Base-by-base conservation (phyloP, 140 eudicot genomes). In the Anethum foeniculum region DNA sequence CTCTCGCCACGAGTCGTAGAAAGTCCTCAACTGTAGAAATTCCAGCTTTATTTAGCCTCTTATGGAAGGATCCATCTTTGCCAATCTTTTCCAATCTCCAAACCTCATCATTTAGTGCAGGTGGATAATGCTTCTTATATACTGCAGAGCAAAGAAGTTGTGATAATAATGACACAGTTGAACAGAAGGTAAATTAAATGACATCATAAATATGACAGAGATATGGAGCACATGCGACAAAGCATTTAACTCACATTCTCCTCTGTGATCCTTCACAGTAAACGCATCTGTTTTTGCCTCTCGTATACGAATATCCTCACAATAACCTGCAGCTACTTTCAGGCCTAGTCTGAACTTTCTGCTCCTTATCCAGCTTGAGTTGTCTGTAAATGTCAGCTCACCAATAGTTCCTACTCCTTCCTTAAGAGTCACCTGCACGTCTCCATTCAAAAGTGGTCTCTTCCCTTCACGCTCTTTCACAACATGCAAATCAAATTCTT, bases 11-110 rank as follows among this genome's bases (percentile, higher is more conserved):
- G 56, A 88, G 92, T 16, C 98, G 90, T 81, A 96, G 90, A 86
- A 96, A 96, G 85, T 96, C 97, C 88, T 96, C 99, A 3, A 96
- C 99, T 21, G 84, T 84, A 78, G 1, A 68, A 71, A 96, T 88
- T 23, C 97, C 97, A 52, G 98, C 85, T 88, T 89, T 90, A 82
- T 86, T 93, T 27, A 96, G 96, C 88, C 96, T 93, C 91, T 91
- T 96, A 83, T 96, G 99, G 83, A 96, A 96, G 5, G 99, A 92
- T 67, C 99, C 99, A 64, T 96, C 99, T 87, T 96, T 96, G 13
- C 99, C 99, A 36, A 96, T 96, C 89, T 96, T 96, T 85, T 96
- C 99, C 88, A 96, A 81, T 86, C 99, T 89, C 99, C 99, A 96
- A 62, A 96, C 99, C 68, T 96, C 99, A 68, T 96, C 99, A 25